Conservation (phyloP, 2,329 filamentous ascomycete genomes). For the Aspergillus amoenus region DNA sequence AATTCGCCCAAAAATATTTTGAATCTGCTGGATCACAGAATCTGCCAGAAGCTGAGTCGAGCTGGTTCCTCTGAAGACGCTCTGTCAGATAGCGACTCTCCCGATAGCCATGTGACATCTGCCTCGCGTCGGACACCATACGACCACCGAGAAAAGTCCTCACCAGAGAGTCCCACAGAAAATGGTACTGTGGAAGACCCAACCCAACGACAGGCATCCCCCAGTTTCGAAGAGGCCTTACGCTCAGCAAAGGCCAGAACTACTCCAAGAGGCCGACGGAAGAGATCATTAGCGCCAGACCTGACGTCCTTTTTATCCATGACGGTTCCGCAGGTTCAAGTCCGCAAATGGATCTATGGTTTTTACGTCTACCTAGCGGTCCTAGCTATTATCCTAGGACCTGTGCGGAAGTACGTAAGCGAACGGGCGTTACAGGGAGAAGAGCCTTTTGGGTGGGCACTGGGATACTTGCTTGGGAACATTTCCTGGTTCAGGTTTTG, state of each 20-base stretch:
- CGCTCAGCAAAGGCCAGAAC: constrained; percentile 32
- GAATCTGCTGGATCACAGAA: constrained; percentile 43
- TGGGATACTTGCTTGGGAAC: constrained; percentile 86
- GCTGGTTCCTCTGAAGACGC: constrained; percentile 35
- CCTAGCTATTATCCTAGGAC: constrained; percentile 64
- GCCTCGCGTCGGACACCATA: constrained; percentile 38
- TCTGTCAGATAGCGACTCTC: constrained; percentile 39
- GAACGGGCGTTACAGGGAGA: constrained; percentile 65
- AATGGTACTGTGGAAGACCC: constrained; percentile 24
- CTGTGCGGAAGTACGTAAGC: constrained; percentile 69
- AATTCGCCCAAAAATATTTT: constrained; percentile 41
- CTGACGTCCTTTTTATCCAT: constrained; percentile 75
- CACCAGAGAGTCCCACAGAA: constrained; percentile 22
- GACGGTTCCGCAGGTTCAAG: constrained; percentile 72
- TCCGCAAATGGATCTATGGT: constrained; percentile 83
- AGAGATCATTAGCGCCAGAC: constrained; percentile 63
- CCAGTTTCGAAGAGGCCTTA: constrained; percentile 41
- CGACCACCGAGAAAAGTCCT: constrained; percentile 16
- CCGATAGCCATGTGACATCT: constrained; percentile 20
- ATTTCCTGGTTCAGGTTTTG: constrained; percentile 69
- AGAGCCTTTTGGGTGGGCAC: constrained; percentile 89
- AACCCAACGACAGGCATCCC: constrained; percentile 53
- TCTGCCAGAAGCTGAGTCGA: constrained; percentile 51
- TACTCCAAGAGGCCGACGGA: constrained; percentile 65
- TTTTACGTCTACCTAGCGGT: constrained; percentile 72